Base-by-base conservation (phyloP, 495 filamentous ascomycete species). In the Penicillium manginii region DNA sequence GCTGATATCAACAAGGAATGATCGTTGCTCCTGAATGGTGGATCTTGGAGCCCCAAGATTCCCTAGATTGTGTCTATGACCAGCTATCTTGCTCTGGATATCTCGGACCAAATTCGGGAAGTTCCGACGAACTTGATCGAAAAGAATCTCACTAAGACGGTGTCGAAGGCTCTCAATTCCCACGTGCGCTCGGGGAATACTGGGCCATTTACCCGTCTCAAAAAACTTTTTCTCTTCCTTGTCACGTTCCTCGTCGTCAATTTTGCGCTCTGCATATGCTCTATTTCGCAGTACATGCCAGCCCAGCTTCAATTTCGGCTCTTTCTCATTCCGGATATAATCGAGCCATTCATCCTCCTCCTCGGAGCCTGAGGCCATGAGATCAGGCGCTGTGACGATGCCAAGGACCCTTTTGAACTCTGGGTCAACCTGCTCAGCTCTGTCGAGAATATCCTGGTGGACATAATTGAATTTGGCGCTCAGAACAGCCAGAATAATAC, bases 221-320 rank as follows among this genome's bases (percentile, higher is more conserved):
- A 79, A 77, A 51, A 79, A 78, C 1, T 55, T 57, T 4, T 48
- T 71, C 39, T 78, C 75, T 21, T 48, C 21, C 1, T 43, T 42
- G 51, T 78, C 73, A 45, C 71, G 55, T 3, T 52, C 65, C n/a
- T 71, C 54, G 19, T 70, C 59, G 1, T 67, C 61, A 3, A 64
- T 21, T 0, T 64, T 46, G 2, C 59, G 29, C 42, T 83, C 78
- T 10, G 79, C 67, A 53, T 81, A 83, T 6, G 66, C 66, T 2
- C 83, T 76, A 59, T 90, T 91, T 8, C 82, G 82, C 21, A 93
- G 66, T 3, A 87, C 81, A 68, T 91, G 86, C 87, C 86, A 91
- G 4, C 87, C 88, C 3, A 91, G 80, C 21, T 80, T 73, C 48
- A 92, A 83, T 18, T 37, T 37, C 15, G 63, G 68, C 15, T 87